Base-by-base conservation (phyloP, 352 stramenopile species). In the Globisporangium apiculatum region DNA sequence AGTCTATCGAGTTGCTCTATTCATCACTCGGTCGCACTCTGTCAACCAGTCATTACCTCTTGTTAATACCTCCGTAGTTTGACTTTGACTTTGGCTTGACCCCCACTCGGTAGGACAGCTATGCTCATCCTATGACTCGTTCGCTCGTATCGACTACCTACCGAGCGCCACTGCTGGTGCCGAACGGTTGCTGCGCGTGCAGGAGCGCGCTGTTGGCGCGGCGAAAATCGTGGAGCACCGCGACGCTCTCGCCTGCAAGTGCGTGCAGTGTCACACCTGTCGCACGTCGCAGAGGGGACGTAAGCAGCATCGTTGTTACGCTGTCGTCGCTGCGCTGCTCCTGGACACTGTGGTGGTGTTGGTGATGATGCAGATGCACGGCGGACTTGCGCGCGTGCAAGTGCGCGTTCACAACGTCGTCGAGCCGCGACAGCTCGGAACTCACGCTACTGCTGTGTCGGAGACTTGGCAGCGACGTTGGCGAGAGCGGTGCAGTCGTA, bases 181-280 rank as follows among this genome's bases (percentile, higher is more conserved):
- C 49, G 52, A 68, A 68, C 9, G 62, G 47, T 31, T 68, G 53
- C 64, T 86, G 72, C 15, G 69, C 76, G 12, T 53, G 67, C 45
- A 86, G 17, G 0, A 87, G 49, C 15, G 68, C 50, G 7, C 57
- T 18, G 38, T 86, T 87, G 8, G 73, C 55, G 8, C 69, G 48
- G 5, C 76, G 75, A 38, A 90, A 90, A 55, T 79, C 60, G 12
- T 78, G 64, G 5, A 88, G 38, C 3, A 88, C 71, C 12, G 52
- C 51, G 31, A 87, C 67, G 3, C 64, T 65, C 17, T 68, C 62
- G 15, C 12, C 62, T 17, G 52, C 46, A 12, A 55, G 59, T 9
- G 36, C 10, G 11, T 67, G 50, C 18, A 58, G 36, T 10, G 48
- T 58, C 41, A 24, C 38, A 40, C 18, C 46, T 38, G 31, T n/a